Conservation (phyloP, 305 asterid genomes). For the Fraxinus dipetala region DNA sequence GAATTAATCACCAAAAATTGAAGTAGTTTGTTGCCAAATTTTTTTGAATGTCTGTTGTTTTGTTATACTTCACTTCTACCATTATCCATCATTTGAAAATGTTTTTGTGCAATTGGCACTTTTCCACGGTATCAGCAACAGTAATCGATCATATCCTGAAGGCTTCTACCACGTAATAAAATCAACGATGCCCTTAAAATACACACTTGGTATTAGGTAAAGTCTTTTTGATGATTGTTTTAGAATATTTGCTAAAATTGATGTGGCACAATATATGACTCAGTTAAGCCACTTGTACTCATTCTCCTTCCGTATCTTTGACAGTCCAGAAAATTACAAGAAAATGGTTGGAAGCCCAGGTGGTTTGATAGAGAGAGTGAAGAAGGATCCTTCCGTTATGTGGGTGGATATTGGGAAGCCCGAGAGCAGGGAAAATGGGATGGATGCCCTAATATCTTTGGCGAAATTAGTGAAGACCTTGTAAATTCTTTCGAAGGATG, state of each 20-base stretch:
- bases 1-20: neutral
- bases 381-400: constrained; percentile 54
- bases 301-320: neutral
- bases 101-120: neutral
- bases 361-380: constrained; percentile 73
- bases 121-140: neutral
- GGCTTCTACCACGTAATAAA: neutral
- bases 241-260: neutral
- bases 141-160: neutral
- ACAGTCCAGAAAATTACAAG: constrained; percentile 93
- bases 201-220: neutral
- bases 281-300: neutral
- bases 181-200: neutral
- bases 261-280: neutral
- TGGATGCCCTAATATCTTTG: constrained; percentile 72
- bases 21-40: neutral
- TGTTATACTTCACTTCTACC: neutral
- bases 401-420: constrained; percentile 92
- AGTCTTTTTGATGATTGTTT: neutral
- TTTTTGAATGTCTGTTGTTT: neutral
- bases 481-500: constrained; percentile 40
- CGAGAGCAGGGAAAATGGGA: constrained; percentile 69
- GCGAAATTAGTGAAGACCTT: constrained; percentile 58
- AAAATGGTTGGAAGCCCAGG: constrained; percentile 86
- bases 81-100: neutral